phyloP scores from a whole-genome alignment of 2,329 filamentous ascomycete genomes.

The Ophiobolus disseminans region DNA sequence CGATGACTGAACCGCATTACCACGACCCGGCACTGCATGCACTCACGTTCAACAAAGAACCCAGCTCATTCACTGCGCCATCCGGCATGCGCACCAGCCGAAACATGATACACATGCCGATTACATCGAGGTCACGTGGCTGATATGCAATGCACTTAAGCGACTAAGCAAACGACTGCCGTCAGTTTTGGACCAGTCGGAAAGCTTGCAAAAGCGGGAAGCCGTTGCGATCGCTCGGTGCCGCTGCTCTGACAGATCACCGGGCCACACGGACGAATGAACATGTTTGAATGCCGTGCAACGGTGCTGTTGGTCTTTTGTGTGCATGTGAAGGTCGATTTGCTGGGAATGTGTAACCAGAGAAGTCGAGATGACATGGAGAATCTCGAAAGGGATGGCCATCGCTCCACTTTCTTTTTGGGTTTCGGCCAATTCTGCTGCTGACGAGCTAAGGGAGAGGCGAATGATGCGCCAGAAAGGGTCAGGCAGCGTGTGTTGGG shows the following conservation, averaged over 20 bases:
- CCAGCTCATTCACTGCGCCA: no score
- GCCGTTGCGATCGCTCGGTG: slow-evolving; percentile 28
- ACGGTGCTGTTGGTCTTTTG: slow-evolving; percentile 20
- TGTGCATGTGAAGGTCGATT: background rate
- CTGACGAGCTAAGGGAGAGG: background rate
- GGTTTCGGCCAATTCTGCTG: background rate
- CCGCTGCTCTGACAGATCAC: slow-evolving; percentile 21
- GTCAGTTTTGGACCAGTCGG: slow-evolving; percentile 39
- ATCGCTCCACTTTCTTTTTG: background rate
- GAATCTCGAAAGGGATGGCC: background rate
- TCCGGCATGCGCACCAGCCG: no score
- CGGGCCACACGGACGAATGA: slow-evolving; percentile 21
- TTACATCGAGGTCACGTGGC: no score
- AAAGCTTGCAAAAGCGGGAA: slow-evolving; percentile 29
- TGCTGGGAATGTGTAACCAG: background rate
- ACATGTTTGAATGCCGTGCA: slow-evolving; percentile 28
- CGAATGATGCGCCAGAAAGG: slow-evolving; percentile 9
- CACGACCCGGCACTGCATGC: no score
- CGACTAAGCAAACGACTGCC: background rate
- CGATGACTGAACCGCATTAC: slow-evolving; percentile 18
- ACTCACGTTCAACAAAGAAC: no score
- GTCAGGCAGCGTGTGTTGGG: slow-evolving; percentile 28
- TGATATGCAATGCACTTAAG: no score
- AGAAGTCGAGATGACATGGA: background rate
- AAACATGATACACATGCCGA: no score